Evolutionary conservation across 1,139 yeast genomes (phyloP).

Genomic region (Pichia sp.): DNA sequence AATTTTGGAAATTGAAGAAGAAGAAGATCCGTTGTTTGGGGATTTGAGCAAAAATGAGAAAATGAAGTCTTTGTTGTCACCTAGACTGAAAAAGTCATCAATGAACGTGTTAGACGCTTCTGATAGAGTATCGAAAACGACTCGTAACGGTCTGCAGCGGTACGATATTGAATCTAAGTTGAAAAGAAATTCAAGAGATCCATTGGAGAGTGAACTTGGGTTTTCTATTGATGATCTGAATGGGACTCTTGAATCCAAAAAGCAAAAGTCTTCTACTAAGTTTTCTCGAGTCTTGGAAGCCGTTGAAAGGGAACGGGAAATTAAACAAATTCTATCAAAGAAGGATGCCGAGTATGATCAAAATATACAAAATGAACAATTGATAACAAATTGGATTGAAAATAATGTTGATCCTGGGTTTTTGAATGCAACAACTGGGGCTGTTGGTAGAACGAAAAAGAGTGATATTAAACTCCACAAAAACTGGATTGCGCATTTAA

Average conservation of each 20-base stretch:
- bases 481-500: too few relatives aligned
- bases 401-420: background rate
- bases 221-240: slow-evolving; percentile 3
- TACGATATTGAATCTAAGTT: slow-evolving; percentile 6
- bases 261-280: background rate
- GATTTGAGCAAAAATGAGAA: slow-evolving; percentile 2
- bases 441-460: too few relatives aligned
- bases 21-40: slow-evolving; percentile 12
- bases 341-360: background rate
- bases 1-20: background rate
- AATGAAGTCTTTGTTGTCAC: slow-evolving; percentile 3
- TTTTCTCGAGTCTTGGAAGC: background rate
- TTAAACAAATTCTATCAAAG: background rate
- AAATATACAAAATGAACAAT: background rate
- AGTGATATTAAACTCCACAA: too few relatives aligned
- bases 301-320: background rate
- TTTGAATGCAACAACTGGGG: background rate
- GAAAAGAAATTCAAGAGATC: slow-evolving; percentile 3
- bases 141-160: too few relatives aligned
- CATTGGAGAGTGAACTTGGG: slow-evolving; percentile 10
- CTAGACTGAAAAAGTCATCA: background rate
- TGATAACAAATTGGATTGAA: background rate
- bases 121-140: too few relatives aligned
- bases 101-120: too few relatives aligned
- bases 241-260: background rate